Evolutionary conservation across 257 asterid genomes (phyloP).

Genomic region (Paulownia fortunei): DNA sequence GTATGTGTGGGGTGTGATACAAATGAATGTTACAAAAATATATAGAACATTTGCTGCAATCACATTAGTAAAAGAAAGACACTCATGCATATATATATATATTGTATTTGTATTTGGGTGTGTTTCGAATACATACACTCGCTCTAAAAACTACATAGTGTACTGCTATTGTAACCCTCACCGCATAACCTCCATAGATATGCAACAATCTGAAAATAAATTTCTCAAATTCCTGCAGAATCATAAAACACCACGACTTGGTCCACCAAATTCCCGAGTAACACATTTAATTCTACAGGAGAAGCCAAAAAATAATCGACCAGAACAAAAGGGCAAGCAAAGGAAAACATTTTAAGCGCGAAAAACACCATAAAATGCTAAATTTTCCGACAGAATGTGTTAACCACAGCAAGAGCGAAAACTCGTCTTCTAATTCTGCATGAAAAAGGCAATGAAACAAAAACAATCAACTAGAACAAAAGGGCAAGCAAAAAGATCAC

Average conservation of each 20-base stretch:
- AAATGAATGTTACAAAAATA: conserved; percentile 1
- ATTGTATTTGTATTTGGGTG: neutral
- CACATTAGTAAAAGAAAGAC: conserved; percentile 10
- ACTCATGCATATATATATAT: neutral
- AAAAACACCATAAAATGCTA: conserved; percentile 18
- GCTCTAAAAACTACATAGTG: neutral
- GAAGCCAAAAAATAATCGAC: neutral
- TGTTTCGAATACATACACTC: neutral
- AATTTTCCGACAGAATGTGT: neutral
- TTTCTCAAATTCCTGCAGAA: conserved; percentile 13
- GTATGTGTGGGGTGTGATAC: neutral
- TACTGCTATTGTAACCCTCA: conserved; percentile 6
- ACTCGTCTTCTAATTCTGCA: neutral
- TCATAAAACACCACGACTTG: neutral
- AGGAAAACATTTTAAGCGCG: neutral
- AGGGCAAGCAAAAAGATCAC: conserved; percentile 15
- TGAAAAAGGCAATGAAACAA: neutral
- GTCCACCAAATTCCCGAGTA: conserved; percentile 9
- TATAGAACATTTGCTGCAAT: neutral
- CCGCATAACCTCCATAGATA: neutral
- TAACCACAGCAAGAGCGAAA: conserved; percentile 21
- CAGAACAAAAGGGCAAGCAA: conserved; percentile 20
- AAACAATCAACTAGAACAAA: conserved; percentile 1
- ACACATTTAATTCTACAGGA: neutral
- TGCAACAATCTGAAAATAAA: conserved; percentile 20